Evolutionary conservation across 495 filamentous ascomycete genomes (phyloP).

Genomic region (Wilcoxina mikolae): DNA sequence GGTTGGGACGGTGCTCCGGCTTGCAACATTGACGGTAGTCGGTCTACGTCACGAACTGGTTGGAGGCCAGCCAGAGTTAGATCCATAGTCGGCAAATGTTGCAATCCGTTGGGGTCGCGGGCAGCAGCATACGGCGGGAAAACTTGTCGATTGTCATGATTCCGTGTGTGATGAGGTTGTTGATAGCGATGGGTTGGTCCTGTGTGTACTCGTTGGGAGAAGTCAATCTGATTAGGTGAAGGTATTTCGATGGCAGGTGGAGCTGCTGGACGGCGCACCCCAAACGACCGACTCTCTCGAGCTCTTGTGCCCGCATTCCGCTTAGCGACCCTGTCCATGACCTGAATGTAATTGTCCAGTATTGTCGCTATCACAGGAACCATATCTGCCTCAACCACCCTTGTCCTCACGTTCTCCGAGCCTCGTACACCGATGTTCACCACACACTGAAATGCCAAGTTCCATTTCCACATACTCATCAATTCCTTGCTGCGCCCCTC

Average conservation of each 20-base stretch:
- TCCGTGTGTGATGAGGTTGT: constrained; percentile 47
- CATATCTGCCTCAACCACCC: constrained; percentile 97
- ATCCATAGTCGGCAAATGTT: constrained; percentile 62
- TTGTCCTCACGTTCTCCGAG: constrained; percentile 79
- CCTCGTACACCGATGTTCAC: constrained; percentile 96
- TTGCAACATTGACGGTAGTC: constrained; percentile 71
- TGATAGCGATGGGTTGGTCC: constrained; percentile 34
- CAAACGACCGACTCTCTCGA: constrained; percentile 19
- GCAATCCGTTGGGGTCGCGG: constrained; percentile 31
- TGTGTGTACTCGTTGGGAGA: neutral
- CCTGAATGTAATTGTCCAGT: constrained; percentile 93
- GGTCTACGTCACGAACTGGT: constrained; percentile 72
- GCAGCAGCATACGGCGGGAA: neutral
- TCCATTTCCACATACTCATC: constrained; percentile 99
- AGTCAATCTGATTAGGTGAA: neutral
- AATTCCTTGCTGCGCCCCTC: constrained; percentile 88
- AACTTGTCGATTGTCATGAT: constrained; percentile 28
- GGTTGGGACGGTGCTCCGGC: constrained; percentile 70
- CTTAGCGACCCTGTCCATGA: constrained; percentile 51
- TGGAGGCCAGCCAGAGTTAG: constrained; percentile 49
- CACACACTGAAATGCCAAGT: constrained; percentile 93
- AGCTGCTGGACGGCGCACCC: constrained; percentile 41
- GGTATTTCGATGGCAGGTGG: constrained; percentile 65
- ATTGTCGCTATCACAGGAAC: constrained; percentile 99
- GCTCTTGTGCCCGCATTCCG: constrained; percentile 51